Percentiles rank a stretch among this genome's conserved stretches.
phyloP scores from a whole-genome alignment of 148 eudicot genomes.

The Vaccinium myrtillus region DNA sequence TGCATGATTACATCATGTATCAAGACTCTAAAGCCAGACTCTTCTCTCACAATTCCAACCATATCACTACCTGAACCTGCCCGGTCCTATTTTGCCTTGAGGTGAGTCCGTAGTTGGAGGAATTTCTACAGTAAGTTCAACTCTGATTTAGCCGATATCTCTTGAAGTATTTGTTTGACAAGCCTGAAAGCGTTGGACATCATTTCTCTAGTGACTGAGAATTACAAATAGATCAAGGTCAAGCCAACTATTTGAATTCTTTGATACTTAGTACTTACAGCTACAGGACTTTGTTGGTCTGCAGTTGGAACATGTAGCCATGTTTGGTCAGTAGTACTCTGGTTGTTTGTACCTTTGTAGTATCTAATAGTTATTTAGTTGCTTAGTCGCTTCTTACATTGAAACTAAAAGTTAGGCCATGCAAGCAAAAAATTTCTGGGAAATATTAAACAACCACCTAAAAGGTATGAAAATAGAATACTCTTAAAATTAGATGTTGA shows the following conservation, averaged over 20 bases:
- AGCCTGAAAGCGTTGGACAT: neutral
- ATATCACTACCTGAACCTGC: neutral
- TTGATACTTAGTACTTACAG: neutral
- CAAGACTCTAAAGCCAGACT: neutral
- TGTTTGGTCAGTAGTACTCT: neutral
- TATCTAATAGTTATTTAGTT: neutral
- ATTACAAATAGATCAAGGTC: neutral
- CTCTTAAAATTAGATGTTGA: neutral
- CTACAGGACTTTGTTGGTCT: neutral
- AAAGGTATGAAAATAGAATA: neutral
- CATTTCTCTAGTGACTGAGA: neutral
- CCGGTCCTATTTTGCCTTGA: neutral
- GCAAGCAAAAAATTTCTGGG: neutral
- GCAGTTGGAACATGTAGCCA: neutral
- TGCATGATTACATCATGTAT: neutral
- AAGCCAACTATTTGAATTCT: neutral
- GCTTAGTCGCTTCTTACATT: neutral
- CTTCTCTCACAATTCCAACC: neutral
- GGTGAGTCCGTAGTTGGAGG: neutral
- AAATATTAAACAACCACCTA: neutral
- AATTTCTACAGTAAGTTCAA: neutral
- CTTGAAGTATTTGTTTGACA: neutral
- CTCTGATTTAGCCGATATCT: neutral
- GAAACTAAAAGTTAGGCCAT: neutral
- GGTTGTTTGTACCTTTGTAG: neutral